A percentile compares a stretch with the other conserved stretches of the same genome.
These are phyloP conservation scores for Fennellomyces sp. DNA, from an alignment of 371 early-diverging fungal genomes.

Conservation along the genomic window DNA sequence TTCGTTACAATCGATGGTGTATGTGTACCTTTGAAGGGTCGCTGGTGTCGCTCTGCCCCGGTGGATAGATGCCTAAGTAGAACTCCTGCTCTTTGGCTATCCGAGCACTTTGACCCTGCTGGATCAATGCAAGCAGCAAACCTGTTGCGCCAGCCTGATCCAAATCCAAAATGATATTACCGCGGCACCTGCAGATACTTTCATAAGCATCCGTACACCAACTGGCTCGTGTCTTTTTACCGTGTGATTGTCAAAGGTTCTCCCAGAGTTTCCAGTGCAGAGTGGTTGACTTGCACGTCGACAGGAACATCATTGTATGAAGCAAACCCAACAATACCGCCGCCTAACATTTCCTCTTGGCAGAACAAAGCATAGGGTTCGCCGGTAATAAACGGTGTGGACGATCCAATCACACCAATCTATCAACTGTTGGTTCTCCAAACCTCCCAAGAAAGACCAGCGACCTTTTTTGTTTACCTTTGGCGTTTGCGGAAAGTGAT, in stretches of 20 bases:
- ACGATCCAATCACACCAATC: constrained; percentile 64
- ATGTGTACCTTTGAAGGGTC: constrained; percentile 17
- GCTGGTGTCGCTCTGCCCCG: not conserved
- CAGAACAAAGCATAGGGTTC: constrained; percentile 62
- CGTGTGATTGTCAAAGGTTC: constrained; percentile 60
- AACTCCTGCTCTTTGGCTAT: constrained; percentile 61
- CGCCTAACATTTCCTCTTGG: constrained; percentile 49
- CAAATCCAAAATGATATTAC: constrained; percentile 74
- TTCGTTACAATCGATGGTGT: too few species aligned
- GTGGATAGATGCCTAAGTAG: constrained; percentile 51
- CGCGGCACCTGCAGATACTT: constrained; percentile 51
- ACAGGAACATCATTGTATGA: constrained; percentile 17
- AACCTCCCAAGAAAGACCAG: not conserved
- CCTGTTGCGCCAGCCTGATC: constrained; percentile 68
- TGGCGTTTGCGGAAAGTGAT: constrained; percentile 46
- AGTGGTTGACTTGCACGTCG: constrained; percentile 25
- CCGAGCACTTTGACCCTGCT: constrained; percentile 25
- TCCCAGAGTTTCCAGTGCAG: constrained; percentile 54
- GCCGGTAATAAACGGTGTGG: constrained; percentile 77
- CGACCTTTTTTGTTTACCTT: constrained; percentile 29
- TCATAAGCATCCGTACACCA: not conserved
- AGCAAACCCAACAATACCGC: constrained; percentile 68
- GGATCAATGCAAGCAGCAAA: constrained; percentile 57
- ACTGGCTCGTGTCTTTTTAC: constrained; percentile 11
- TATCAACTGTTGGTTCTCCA: constrained; percentile 13